These are phyloP conservation scores for Thermothielavioides terrestris DNA, from an alignment of 495 filamentous ascomycete species.

Conservation along the genomic window DNA sequence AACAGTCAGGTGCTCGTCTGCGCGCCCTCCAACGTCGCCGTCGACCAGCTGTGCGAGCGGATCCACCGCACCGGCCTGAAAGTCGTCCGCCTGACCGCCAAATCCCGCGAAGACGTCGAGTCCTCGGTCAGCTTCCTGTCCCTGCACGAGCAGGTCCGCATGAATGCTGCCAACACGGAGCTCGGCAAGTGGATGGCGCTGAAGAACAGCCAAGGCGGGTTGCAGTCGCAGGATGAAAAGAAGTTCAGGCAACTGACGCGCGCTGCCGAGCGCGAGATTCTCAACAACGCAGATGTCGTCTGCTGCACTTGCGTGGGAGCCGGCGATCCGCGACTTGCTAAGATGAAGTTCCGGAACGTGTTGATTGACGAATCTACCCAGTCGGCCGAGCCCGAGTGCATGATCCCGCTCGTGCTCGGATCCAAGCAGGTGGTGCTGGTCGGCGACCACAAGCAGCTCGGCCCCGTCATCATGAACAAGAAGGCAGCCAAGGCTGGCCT, in stretches of 20 bases:
- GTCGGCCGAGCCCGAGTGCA: constrained; percentile 97
- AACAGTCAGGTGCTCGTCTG: constrained; percentile 93
- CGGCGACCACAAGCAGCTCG: constrained; percentile 96
- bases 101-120: constrained; percentile 97
- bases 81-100: constrained; percentile 95
- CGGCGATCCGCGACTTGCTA: constrained; percentile 87
- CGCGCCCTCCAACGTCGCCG: constrained; percentile 95
- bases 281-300: constrained; percentile 94
- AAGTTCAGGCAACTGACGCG: constrained; percentile 93
- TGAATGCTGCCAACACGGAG: constrained; percentile 94
- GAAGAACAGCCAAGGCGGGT: constrained; percentile 82
- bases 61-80: constrained; percentile 93
- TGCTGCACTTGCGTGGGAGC: constrained; percentile 99
- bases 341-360: constrained; percentile 96
- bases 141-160: constrained; percentile 91
- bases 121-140: constrained; percentile 92
- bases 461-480: constrained; percentile 99
- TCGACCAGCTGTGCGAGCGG: constrained; percentile 96
- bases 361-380: constrained; percentile 98
- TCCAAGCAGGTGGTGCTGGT: constrained; percentile 98
- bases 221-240: constrained; percentile 96
- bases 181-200: constrained; percentile 84
- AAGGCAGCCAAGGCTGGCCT: constrained; percentile 96
- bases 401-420: constrained; percentile 95
- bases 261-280: constrained; percentile 87